Evolutionary conservation across 768 basidiomycete genomes (phyloP).

Genomic region (Pholiota conissans): DNA sequence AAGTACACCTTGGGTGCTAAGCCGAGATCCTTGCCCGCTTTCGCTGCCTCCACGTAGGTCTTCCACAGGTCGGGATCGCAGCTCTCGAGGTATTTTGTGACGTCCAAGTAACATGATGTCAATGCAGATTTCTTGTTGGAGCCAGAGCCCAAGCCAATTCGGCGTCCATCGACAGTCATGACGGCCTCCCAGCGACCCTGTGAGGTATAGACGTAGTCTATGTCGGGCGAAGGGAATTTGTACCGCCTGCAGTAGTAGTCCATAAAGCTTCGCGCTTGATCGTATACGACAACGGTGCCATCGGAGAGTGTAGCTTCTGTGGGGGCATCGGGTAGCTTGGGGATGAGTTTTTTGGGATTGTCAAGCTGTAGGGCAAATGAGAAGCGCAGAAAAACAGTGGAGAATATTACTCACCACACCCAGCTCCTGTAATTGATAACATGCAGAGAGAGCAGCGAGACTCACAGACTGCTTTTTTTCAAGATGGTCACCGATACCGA

Average conservation of each 20-base stretch:
- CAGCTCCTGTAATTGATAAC: slow-evolving; percentile 64
- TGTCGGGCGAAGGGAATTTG: slow-evolving; percentile 69
- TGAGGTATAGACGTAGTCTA: slow-evolving; percentile 43
- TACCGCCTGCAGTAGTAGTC: slow-evolving; percentile 90
- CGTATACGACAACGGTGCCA: slow-evolving; percentile 61
- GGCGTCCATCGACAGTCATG: slow-evolving; percentile 73
- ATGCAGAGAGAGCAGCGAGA: slow-evolving; percentile 73
- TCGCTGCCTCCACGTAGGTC: slow-evolving; percentile 58
- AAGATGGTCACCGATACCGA: slow-evolving; percentile 62
- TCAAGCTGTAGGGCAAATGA: slow-evolving; percentile 33
- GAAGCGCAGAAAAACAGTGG: neutral
- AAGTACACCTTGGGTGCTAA: slow-evolving; percentile 71
- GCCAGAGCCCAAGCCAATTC: slow-evolving; percentile 80
- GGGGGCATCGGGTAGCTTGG: slow-evolving; percentile 7
- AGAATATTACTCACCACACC: slow-evolving; percentile 56
- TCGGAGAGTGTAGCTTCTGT: slow-evolving; percentile 51
- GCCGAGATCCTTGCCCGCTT: slow-evolving; percentile 67
- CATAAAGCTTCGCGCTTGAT: slow-evolving; percentile 86
- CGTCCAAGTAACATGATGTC: slow-evolving; percentile 81
- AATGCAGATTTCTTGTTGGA: slow-evolving; percentile 70
- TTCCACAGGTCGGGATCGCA: slow-evolving; percentile 85
- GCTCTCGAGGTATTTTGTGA: slow-evolving; percentile 79
- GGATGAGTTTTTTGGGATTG: slow-evolving; percentile 31
- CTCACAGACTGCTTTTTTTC: slow-evolving; percentile 66
- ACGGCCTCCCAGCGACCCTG: slow-evolving; percentile 64